Evolutionary conservation across 2,329 filamentous ascomycete species (phyloP).

Genomic region (Bipolaris cookei): DNA sequence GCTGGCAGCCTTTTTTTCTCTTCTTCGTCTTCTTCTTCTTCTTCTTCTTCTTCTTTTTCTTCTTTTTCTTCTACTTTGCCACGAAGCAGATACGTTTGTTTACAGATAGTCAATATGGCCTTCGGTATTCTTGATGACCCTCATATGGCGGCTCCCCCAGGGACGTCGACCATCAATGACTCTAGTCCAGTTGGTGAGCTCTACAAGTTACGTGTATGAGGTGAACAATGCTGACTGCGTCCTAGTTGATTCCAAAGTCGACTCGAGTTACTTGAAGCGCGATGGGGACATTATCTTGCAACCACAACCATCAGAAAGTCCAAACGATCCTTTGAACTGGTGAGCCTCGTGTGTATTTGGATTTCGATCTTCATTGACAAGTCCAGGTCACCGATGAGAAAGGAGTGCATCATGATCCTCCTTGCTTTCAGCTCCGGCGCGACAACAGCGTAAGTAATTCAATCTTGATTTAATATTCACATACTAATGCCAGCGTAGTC

Average conservation of each 20-base stretch:
- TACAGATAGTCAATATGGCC: conserved; percentile 31
- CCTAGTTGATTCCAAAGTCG: conserved; percentile 24
- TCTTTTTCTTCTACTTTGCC: not conserved
- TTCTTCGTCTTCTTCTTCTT: not conserved
- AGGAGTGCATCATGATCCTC: conserved; percentile 43
- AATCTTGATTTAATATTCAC: not conserved
- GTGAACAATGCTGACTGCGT: not conserved
- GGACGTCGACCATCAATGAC: conserved; percentile 39
- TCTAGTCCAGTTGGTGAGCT: conserved; percentile 13
- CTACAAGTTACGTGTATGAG: not conserved
- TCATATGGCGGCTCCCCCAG: conserved; percentile 41
- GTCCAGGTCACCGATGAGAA: conserved; percentile 28
- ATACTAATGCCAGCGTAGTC: conserved; percentile 28
- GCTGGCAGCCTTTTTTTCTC: conserved; percentile 32
- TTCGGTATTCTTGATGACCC: conserved; percentile 41
- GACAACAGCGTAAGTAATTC: conserved; percentile 34
- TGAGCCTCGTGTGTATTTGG: conserved; percentile 16
- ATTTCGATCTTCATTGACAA: not conserved
- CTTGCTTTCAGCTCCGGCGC: conserved; percentile 46
- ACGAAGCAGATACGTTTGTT: not conserved
- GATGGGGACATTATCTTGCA: conserved; percentile 77
- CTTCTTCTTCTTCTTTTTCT: not conserved
- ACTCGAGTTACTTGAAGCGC: conserved; percentile 44
- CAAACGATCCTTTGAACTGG: conserved; percentile 77
- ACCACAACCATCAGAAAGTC: conserved; percentile 88